Evolutionary conservation across 108 stramenopile genomes (phyloP), one percentile per base, ranked within the genome.

Genomic region (Skeletonema menzelii): DNA sequence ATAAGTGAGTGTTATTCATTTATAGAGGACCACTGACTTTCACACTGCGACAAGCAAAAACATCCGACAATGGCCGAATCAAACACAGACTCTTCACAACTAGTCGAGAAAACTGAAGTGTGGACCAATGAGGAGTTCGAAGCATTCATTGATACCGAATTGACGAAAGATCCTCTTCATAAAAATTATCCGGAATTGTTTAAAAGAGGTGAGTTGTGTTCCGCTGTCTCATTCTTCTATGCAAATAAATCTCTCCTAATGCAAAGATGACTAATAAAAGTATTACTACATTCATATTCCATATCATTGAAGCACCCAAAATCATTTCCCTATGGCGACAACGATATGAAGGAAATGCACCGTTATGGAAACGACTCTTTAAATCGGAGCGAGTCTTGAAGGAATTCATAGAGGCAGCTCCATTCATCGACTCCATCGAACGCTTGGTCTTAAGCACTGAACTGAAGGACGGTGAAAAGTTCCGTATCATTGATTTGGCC

Each of bases 371-470:
- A 19, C 69, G 85, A 0, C 32, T 89, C 3, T 86, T 89, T 40
- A 35, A 85, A 0, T 70, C 69, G 57, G 86, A 89, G 19, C 70
- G 79, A 13, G 82, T 89, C 40, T 22, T 86, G 13, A 89, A 89
- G 67, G 88, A 89, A 76, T 84, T 86, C 56, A 76, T 86, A 17
- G 88, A 89, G 69, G 81, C 82, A 0, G 82, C 49, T 20, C 88
- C 88, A 19, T 63, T 89, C 13, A 59, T 89, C 24, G 84, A 86
- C 67, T 72, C 82, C 14, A 76, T 83, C 15, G 27, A 65, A 27
- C 32, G 31, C 28, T 63, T 77, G 28, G 76, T 84, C 28, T 49
- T 75, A 3, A 59, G 53, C 27, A 56, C 40, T 3, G 40, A 61
- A 8, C 35, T 76, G n/a, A 46, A 49, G 11, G 24, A 64, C 26